phyloP scores from a whole-genome alignment of 2,329 filamentous ascomycete genomes.

The Fusarium denticulatum region DNA sequence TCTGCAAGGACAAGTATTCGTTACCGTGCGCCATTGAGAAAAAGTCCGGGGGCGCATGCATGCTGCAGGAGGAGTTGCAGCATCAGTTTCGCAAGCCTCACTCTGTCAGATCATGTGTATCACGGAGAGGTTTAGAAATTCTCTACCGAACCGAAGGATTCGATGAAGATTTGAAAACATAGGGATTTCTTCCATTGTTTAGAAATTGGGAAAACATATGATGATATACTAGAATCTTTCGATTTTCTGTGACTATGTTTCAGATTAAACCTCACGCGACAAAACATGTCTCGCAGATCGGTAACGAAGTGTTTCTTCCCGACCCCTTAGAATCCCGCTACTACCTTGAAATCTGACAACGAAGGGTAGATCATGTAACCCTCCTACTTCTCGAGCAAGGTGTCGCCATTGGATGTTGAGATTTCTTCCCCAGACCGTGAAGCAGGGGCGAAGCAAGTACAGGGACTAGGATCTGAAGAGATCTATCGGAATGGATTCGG shows the following conservation, averaged over 20 bases:
- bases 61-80: conserved; percentile 17
- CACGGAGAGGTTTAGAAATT: neutral
- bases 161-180: neutral
- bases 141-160: neutral
- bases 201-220: neutral
- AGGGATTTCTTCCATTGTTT: neutral
- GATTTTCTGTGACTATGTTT: conserved; percentile 23
- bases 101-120: conserved; percentile 24
- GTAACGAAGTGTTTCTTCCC: conserved; percentile 1
- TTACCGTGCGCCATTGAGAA: conserved; percentile 2
- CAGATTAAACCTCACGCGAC: conserved; percentile 18
- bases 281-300: conserved; percentile 14
- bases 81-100: conserved; percentile 1
- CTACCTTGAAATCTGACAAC: neutral
- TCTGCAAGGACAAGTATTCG: conserved; percentile 3
- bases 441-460: neutral
- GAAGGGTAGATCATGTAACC: conserved; percentile 23
- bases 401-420: neutral
- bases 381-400: neutral
- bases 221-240: conserved; percentile 15
- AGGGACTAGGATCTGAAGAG: conserved; percentile 17
- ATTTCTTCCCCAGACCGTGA: conserved; percentile 19
- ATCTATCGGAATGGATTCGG: conserved; percentile 9
- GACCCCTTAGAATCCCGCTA: neutral
- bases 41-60: conserved; percentile 8